These are phyloP conservation scores for Polymyxa betae DNA, from an alignment of 208 protist genomes.

Conservation along the genomic window DNA sequence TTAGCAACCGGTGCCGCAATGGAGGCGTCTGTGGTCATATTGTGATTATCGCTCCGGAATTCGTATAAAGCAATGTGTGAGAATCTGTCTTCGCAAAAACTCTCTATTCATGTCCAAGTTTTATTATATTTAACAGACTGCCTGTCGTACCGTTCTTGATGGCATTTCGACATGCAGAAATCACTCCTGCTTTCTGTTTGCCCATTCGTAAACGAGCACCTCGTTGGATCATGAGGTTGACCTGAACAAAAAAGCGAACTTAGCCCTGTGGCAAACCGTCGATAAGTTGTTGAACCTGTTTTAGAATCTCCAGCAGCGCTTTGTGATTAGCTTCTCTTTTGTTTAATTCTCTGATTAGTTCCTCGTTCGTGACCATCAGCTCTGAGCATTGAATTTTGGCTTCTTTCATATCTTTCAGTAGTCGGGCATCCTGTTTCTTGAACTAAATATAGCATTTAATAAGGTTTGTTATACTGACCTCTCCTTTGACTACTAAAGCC, in stretches of 20 bases:
- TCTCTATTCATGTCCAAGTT: constrained; percentile 49
- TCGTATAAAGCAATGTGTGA: too few relatives aligned
- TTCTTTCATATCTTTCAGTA: constrained; percentile 80
- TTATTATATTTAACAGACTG: constrained; percentile 81
- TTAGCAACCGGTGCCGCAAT: constrained; percentile 25
- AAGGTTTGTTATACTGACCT: constrained; percentile 65
- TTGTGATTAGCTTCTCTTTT: constrained; percentile 88
- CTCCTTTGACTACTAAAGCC: constrained; percentile 82
- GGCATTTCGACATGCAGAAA: constrained; percentile 79
- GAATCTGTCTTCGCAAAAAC: too few relatives aligned
- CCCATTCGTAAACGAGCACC: constrained; percentile 83
- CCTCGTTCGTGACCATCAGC: constrained; percentile 59
- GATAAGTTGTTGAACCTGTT: constrained; percentile 70
- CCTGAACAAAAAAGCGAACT: constrained; percentile 50
- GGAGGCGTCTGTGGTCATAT: background rate
- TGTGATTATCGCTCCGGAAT: background rate
- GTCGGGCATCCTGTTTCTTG: constrained; percentile 75
- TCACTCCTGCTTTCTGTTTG: constrained; percentile 67
- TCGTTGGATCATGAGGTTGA: constrained; percentile 87
- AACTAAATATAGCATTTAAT: background rate
- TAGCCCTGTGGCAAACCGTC: background rate
- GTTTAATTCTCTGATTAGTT: constrained; percentile 78
- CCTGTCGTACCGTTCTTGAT: constrained; percentile 81
- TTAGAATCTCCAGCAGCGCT: constrained; percentile 81
- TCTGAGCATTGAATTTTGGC: constrained; percentile 57